Percentiles rank a stretch among this genome's conserved stretches.
Evolutionary conservation across 1,284 basidiomycete species (phyloP).

Genomic region (Sporisorium graminicola): DNA sequence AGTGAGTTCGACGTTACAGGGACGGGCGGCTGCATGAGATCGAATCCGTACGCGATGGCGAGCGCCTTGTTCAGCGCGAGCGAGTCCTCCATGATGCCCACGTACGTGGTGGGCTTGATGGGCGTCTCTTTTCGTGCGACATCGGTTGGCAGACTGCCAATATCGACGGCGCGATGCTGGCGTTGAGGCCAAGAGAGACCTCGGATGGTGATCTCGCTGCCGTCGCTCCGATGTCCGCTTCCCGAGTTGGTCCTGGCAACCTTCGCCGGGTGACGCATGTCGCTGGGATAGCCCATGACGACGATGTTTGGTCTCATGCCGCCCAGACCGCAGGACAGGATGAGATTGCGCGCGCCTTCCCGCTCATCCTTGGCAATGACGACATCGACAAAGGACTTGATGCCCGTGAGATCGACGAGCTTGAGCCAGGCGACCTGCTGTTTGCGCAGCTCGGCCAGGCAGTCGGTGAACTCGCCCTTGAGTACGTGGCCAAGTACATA

Average conservation of each 20-base stretch:
- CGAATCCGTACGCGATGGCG: constrained; percentile 67
- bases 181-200: constrained; percentile 44
- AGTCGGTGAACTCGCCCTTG: constrained; percentile 68
- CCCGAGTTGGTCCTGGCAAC: constrained; percentile 28
- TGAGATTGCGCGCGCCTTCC: constrained; percentile 66
- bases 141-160: constrained; percentile 62
- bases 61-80: constrained; percentile 68
- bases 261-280: constrained; percentile 56
- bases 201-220: constrained; percentile 62
- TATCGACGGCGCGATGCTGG: constrained; percentile 41
- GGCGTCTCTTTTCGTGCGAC: constrained; percentile 63
- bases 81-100: constrained; percentile 69
- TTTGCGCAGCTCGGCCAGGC: constrained; percentile 63
- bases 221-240: constrained; percentile 44
- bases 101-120: constrained; percentile 62
- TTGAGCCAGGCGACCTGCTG: constrained; percentile 69
- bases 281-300: constrained; percentile 66
- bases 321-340: constrained; percentile 66
- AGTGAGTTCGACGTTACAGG: constrained; percentile 23
- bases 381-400: constrained; percentile 68
- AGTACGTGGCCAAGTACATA: constrained; percentile 68
- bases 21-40: constrained; percentile 57
- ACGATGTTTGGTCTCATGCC: constrained; percentile 69
- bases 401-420: constrained; percentile 67
- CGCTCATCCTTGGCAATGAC: constrained; percentile 67